These are phyloP conservation scores for Sporisorium scitamineum DNA, from an alignment of 1,284 basidiomycete genomes.

Conservation along the genomic window DNA sequence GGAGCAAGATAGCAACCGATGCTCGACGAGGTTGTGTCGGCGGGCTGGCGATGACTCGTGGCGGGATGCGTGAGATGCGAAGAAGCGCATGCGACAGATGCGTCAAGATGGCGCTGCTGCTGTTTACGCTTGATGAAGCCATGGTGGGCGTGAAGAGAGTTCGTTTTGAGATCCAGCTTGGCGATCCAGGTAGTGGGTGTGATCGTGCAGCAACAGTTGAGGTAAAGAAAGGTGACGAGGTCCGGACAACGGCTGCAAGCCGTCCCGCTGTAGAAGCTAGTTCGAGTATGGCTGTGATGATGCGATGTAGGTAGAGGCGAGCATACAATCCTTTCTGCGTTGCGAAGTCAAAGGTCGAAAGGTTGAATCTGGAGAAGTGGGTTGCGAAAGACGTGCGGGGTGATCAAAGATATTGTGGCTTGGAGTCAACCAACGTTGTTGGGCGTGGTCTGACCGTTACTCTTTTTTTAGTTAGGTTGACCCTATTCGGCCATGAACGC, in stretches of 20 bases:
- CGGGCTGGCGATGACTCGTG: constrained; percentile 64
- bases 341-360: background rate
- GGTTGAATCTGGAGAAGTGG: background rate
- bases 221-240: constrained; percentile 19
- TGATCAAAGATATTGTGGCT: background rate
- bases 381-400: background rate
- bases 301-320: constrained; percentile 4
- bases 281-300: constrained; percentile 36
- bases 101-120: constrained; percentile 45
- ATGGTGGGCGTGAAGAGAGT: constrained; percentile 5
- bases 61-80: constrained; percentile 61
- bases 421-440: background rate
- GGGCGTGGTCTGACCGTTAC: background rate
- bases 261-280: constrained; percentile 27
- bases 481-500: too few species aligned
- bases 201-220: background rate
- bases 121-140: constrained; percentile 37
- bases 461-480: too few species aligned
- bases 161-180: background rate
- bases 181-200: too few species aligned
- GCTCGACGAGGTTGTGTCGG: constrained; percentile 67
- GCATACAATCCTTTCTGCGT: background rate
- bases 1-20: constrained; percentile 67
- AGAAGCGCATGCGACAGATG: constrained; percentile 64
- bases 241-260: constrained; percentile 30